Evolutionary conservation across 805 yeast species (phyloP).

Genomic region (Suhomyces sp.): DNA sequence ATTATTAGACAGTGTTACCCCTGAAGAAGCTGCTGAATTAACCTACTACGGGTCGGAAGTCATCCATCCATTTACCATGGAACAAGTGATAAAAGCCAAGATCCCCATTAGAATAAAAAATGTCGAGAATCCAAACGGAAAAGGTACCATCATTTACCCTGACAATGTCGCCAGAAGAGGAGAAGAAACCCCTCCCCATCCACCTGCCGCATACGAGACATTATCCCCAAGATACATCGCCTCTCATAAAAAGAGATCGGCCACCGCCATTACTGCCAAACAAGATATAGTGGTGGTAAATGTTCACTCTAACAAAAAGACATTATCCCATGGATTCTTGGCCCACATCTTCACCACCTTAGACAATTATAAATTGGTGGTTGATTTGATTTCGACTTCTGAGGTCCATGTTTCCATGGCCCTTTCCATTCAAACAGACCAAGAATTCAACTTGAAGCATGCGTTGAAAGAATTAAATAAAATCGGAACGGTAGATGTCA

Average conservation of each 20-base stretch:
- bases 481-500: constrained; percentile 87
- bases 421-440: constrained; percentile 69
- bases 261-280: constrained; percentile 95
- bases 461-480: constrained; percentile 77
- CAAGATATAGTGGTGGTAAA: constrained; percentile 88
- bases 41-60: constrained; percentile 98
- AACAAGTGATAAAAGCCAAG: constrained; percentile 92
- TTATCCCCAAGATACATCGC: constrained; percentile 36
- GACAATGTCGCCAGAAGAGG: constrained; percentile 84
- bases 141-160: constrained; percentile 92
- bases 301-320: constrained; percentile 90
- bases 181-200: constrained; percentile 91
- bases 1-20: constrained; percentile 82
- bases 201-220: constrained; percentile 72
- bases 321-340: constrained; percentile 90
- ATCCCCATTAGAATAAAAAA: constrained; percentile 97
- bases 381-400: constrained; percentile 93
- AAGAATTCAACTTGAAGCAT: constrained; percentile 58
- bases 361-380: constrained; percentile 82
- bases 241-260: constrained; percentile 58
- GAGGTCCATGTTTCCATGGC: constrained; percentile 99
- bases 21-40: constrained; percentile 97
- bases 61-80: constrained; percentile 99
- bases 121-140: constrained; percentile 90
- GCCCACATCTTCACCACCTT: constrained; percentile 86